Conservation (phyloP, 768 basidiomycete species). For the Tricholoma furcatifolium region DNA sequence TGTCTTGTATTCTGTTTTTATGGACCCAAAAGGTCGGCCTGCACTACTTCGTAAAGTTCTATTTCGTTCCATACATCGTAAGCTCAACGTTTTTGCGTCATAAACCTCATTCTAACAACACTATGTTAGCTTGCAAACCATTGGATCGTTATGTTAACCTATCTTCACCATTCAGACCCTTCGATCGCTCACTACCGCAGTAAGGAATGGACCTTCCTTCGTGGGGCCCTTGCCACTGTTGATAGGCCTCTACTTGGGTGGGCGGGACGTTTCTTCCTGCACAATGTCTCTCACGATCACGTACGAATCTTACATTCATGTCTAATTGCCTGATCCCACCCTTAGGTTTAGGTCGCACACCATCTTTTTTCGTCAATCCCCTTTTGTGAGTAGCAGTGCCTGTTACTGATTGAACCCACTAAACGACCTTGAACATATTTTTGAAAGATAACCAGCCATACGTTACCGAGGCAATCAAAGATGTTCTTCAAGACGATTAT, state of each 20-base stretch:
- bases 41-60: slow-evolving; percentile 39
- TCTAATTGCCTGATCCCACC: slow-evolving; percentile 1
- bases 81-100: slow-evolving; percentile 13
- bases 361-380: slow-evolving; percentile 60
- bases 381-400: slow-evolving; percentile 34
- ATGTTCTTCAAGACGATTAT: slow-evolving; percentile 54
- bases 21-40: slow-evolving; percentile 40
- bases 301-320: slow-evolving; percentile 20
- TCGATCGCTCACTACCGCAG: slow-evolving; percentile 54
- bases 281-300: slow-evolving; percentile 51
- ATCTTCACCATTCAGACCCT: slow-evolving; percentile 61
- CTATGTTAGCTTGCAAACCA: slow-evolving; percentile 40
- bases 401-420: not conserved
- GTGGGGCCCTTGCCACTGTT: slow-evolving; percentile 58
- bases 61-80: slow-evolving; percentile 53
- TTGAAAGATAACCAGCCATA: slow-evolving; percentile 58
- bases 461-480: slow-evolving; percentile 53
- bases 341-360: slow-evolving; percentile 62
- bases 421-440: not conserved
- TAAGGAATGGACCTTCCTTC: slow-evolving; percentile 53
- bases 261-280: slow-evolving; percentile 62
- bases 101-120: not conserved
- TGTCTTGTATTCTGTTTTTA: slow-evolving; percentile 37
- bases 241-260: slow-evolving; percentile 60
- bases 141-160: slow-evolving; percentile 65